A percentile compares a stretch with the other conserved stretches of the same genome.
These are phyloP conservation scores for Benincasa hispida DNA, from an alignment of 306 rosid genomes.

Conservation along the genomic window DNA sequence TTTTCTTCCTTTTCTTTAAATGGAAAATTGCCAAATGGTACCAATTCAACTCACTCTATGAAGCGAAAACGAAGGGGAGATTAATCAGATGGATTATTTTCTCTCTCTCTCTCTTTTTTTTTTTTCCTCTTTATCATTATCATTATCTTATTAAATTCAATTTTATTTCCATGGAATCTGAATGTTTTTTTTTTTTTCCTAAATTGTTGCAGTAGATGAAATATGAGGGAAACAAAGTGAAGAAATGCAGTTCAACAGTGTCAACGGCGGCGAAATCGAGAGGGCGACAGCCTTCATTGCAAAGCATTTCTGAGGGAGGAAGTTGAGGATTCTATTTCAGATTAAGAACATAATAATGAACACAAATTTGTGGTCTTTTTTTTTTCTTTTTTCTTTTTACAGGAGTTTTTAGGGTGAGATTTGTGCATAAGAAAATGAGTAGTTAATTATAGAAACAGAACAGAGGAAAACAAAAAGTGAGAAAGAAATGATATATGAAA, in stretches of 20 bases:
- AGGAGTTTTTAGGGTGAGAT: not conserved
- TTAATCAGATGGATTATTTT: not conserved
- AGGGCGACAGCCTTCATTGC: slow-evolving; percentile 9
- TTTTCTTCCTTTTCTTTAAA: too few relatives aligned
- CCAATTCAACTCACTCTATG: too few relatives aligned
- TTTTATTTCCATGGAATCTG: not conserved
- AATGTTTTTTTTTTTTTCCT: not conserved
- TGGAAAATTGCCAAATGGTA: too few relatives aligned
- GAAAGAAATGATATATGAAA: too few relatives aligned
- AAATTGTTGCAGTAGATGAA: not conserved
- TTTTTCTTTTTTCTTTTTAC: too few relatives aligned
- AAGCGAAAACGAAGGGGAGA: too few relatives aligned
- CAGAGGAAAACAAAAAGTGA: not conserved
- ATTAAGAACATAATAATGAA: not conserved
- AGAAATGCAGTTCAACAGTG: not conserved
- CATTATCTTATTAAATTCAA: too few relatives aligned
- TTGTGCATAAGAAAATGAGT: not conserved
- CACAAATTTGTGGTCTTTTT: not conserved
- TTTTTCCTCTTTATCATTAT: too few relatives aligned
- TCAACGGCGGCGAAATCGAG: not conserved
- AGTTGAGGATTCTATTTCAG: not conserved
- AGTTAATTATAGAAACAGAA: not conserved
- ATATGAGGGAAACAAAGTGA: slow-evolving; percentile 2
- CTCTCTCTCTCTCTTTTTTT: too few relatives aligned
- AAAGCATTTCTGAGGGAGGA: slow-evolving; percentile 9